Percentiles rank a stretch among this genome's conserved stretches.
phyloP scores from a whole-genome alignment of 306 rosid species.

The Vigna radiata region DNA sequence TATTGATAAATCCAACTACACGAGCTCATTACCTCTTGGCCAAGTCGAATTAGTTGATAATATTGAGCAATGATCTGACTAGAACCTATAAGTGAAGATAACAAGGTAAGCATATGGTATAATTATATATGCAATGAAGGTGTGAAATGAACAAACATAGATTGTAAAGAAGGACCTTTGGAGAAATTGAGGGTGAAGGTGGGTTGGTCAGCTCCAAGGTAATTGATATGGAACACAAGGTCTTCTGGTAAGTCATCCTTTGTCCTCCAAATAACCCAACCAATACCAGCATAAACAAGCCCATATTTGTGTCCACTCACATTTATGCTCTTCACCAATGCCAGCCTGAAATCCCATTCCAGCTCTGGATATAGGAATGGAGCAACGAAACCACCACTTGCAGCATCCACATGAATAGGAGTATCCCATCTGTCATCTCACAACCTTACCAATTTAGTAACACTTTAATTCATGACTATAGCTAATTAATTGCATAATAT shows the following conservation, averaged over 20 bases:
- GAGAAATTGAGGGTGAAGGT: constrained; percentile 61
- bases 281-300: constrained; percentile 84
- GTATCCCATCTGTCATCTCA: constrained; percentile 68
- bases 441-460: constrained; percentile 7
- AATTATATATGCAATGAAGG: background rate
- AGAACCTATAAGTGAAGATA: constrained; percentile 52
- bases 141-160: background rate
- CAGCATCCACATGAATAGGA: constrained; percentile 86
- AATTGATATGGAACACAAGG: constrained; percentile 64
- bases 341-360: constrained; percentile 87
- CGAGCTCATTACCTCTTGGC: constrained; percentile 58
- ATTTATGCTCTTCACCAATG: constrained; percentile 81
- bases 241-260: constrained; percentile 69
- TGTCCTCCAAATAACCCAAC: constrained; percentile 76
- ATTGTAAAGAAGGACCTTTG: constrained; percentile 40
- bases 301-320: constrained; percentile 93
- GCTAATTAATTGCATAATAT: background rate
- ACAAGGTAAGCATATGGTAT: background rate
- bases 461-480: background rate
- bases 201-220: constrained; percentile 60
- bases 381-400: constrained; percentile 84
- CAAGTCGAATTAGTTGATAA: constrained; percentile 66
- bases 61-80: constrained; percentile 77
- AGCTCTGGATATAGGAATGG: constrained; percentile 81
- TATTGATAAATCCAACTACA: background rate